Base-by-base conservation (phyloP, 306 rosid genomes). In the Inga laurina region DNA sequence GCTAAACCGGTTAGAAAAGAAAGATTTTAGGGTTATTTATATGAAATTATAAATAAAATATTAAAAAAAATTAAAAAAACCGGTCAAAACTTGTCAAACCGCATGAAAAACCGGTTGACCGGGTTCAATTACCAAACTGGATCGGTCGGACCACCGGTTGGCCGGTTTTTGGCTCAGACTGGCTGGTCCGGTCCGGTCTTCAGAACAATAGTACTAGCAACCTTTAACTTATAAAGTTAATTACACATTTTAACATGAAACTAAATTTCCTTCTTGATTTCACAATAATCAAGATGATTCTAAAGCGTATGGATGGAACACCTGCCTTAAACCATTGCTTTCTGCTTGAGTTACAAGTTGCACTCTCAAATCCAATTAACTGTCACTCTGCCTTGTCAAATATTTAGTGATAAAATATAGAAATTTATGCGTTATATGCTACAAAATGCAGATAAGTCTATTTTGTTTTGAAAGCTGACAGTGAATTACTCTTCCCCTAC, bases 191-290 rank as follows among this genome's bases (percentile, higher is more conserved):
- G 30, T 27, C 30, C 30, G 30, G 30, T 27, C 30, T 27, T 27
- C 30, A 27, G 30, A 27, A 27, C 30, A 27, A 27, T 27, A 27
- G 45, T 51, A 56, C 52, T 24, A 75, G 79, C 79, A 56, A 56
- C 79, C 69, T 54, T 52, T 12, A 35, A 49, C 18, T 41, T 13
- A 12, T 64, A 2, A 30, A 64, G 27, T 48, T 13, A 19, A 45
- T 65, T 51, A 44, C 4, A 35, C 22, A 37, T 54, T 34, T 37
- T 54, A 70, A 10, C 57, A 16, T 32, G 37, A 7, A 44, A 56
- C 46, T 30, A 59, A 11, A 21, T 43, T 74, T 72, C 76, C 82
- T 77, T 70, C 45, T 44, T 83, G 62, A 70, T 35, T 14, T 61
- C 57, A 30, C 21, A 57, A 18, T 62, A 45, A 62, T 62, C 56